Percentiles rank a stretch among this genome's conserved stretches.
Evolutionary conservation across 2,329 filamentous ascomycete genomes (phyloP).

Genomic region (Epichloe sibirici): DNA sequence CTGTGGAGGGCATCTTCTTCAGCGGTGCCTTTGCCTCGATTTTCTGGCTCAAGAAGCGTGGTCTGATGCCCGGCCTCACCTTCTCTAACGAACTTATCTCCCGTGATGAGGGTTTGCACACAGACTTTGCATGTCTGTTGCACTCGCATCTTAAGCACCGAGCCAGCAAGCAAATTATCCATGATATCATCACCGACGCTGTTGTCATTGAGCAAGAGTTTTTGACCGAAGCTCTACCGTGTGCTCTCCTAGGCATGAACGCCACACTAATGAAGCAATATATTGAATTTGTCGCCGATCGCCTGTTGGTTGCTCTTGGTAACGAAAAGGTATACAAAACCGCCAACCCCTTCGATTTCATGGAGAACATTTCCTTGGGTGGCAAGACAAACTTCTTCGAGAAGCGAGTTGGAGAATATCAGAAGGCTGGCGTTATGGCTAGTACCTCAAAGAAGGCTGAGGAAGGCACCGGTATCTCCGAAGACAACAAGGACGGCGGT

Average conservation of each 20-base stretch:
- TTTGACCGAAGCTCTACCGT: slow-evolving; percentile 87
- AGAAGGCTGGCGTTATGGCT: slow-evolving; percentile 98
- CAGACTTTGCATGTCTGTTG: slow-evolving; percentile 93
- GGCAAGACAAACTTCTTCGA: slow-evolving; percentile 99
- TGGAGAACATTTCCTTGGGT: slow-evolving; percentile 98
- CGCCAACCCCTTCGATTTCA: slow-evolving; percentile 97
- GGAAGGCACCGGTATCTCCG: slow-evolving; percentile 27
- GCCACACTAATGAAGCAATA: slow-evolving; percentile 96
- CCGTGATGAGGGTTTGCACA: slow-evolving; percentile 97
- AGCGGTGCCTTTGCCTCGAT: slow-evolving; percentile 96
- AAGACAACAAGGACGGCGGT: slow-evolving; percentile 47
- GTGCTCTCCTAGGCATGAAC: slow-evolving; percentile 95
- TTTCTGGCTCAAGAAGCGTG: slow-evolving; percentile 99
- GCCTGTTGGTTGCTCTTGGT: slow-evolving; percentile 82
- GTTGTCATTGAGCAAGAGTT: slow-evolving; percentile 96
- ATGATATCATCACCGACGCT: slow-evolving; percentile 86
- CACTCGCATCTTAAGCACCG: slow-evolving; percentile 96
- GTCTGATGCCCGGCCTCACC: slow-evolving; percentile 93
- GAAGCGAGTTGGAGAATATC: slow-evolving; percentile 99
- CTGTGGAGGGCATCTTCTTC: slow-evolving; percentile 99
- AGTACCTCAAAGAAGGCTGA: slow-evolving; percentile 65
- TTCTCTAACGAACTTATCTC: slow-evolving; percentile 99
- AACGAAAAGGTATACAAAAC: slow-evolving; percentile 90
- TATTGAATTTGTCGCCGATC: slow-evolving; percentile 98
- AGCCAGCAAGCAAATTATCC: slow-evolving; percentile 66